phyloP scores from a whole-genome alignment of 768 basidiomycete genomes.

The Boletus rubropictus region DNA sequence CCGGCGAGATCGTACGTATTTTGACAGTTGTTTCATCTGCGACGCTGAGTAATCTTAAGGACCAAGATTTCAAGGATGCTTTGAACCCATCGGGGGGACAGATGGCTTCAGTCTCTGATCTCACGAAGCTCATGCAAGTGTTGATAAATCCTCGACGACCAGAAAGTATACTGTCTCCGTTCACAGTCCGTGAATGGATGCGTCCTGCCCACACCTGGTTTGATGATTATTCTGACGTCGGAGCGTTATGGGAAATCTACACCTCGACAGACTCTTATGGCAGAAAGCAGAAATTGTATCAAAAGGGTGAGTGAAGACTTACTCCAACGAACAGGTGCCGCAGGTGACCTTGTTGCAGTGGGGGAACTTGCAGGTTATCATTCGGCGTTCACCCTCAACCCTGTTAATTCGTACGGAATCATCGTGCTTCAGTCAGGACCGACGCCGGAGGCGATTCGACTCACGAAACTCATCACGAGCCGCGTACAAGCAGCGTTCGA shows the following conservation, averaged over 20 bases:
- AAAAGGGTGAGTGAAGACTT: not conserved
- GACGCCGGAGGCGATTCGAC: constrained; percentile 26
- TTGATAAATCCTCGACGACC: constrained; percentile 38
- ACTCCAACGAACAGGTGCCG: not conserved
- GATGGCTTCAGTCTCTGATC: constrained; percentile 45
- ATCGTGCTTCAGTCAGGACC: constrained; percentile 38
- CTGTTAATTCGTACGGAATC: constrained; percentile 38
- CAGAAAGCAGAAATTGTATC: constrained; percentile 32
- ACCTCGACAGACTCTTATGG: constrained; percentile 27
- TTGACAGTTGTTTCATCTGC: not conserved
- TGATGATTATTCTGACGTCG: constrained; percentile 34
- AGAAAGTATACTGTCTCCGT: constrained; percentile 31
- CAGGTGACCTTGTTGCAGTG: constrained; percentile 21
- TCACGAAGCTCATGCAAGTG: constrained; percentile 38
- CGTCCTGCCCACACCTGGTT: constrained; percentile 37
- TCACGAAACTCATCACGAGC: constrained; percentile 31
- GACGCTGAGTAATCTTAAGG: constrained; percentile 22
- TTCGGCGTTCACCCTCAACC: constrained; percentile 36
- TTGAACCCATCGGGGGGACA: constrained; percentile 46
- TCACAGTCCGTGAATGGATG: constrained; percentile 40
- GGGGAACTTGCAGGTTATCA: constrained; percentile 39
- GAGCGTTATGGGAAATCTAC: constrained; percentile 41
- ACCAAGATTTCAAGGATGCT: constrained; percentile 35
- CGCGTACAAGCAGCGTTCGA: constrained; percentile 34
- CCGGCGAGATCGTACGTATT: constrained; percentile 33